Conservation (phyloP, 2,329 filamentous ascomycete species). For the Gnomoniopsis sp. region DNA sequence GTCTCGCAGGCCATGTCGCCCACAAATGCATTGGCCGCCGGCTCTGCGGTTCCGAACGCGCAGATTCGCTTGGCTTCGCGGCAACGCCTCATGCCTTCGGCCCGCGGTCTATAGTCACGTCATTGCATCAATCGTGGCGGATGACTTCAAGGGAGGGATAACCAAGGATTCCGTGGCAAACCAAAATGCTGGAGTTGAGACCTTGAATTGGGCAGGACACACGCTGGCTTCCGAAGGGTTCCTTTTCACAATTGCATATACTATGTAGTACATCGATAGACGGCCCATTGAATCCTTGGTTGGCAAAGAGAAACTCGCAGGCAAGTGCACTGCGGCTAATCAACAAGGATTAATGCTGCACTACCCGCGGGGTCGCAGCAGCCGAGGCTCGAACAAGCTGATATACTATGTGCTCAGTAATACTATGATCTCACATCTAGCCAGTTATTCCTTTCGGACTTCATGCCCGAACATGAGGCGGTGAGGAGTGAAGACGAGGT, state of each 20-base stretch:
- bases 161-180: too few species aligned
- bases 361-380: neutral
- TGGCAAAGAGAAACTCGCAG: neutral
- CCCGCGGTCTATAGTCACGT: neutral
- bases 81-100: neutral
- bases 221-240: too few species aligned
- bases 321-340: neutral
- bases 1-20: constrained; percentile 9
- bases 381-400: neutral
- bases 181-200: too few species aligned
- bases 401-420: too few species aligned
- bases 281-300: neutral
- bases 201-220: too few species aligned
- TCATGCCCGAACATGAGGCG: neutral
- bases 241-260: too few species aligned
- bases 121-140: neutral
- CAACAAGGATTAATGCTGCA: too few species aligned
- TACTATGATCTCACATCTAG: neutral
- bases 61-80: neutral
- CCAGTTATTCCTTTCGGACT: neutral
- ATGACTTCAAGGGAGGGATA: neutral
- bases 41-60: constrained; percentile 1
- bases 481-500: constrained; percentile 8
- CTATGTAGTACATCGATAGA: too few species aligned
- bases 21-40: constrained; percentile 6